A percentile compares a stretch with the other conserved stretches of the same genome.
These are phyloP conservation scores for Cutaneotrichosporon cutaneum DNA, from an alignment of 1,284 basidiomycete species.

Conservation along the genomic window DNA sequence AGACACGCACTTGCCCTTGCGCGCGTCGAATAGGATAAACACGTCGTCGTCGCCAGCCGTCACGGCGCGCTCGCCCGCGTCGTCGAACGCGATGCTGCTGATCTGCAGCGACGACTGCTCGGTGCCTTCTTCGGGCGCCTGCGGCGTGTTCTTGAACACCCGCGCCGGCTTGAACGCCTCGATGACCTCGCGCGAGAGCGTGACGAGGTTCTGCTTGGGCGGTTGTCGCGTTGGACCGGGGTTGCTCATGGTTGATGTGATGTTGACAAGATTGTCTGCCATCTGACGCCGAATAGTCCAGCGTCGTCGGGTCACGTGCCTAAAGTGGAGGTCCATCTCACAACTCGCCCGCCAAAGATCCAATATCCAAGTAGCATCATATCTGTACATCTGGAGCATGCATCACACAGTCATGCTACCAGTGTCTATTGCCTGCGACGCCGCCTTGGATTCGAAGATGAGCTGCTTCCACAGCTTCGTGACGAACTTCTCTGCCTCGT, in stretches of 20 bases:
- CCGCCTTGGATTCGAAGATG: constrained; percentile 63
- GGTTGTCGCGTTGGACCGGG: background rate
- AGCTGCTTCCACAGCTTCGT: constrained; percentile 79
- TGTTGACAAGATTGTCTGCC: background rate
- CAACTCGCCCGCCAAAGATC: too few species aligned
- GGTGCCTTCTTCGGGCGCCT: constrained; percentile 15
- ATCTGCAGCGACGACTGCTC: constrained; percentile 56
- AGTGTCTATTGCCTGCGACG: constrained; percentile 8
- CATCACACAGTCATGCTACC: constrained; percentile 17
- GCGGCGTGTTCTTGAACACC: constrained; percentile 72
- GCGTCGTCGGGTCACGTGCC: background rate
- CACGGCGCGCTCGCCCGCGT: constrained; percentile 78
- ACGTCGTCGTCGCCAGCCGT: constrained; percentile 92
- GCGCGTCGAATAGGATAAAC: constrained; percentile 83
- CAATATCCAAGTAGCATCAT: too few species aligned
- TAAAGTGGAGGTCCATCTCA: background rate
- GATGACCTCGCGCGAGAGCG: background rate
- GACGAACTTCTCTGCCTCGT: constrained; percentile 76
- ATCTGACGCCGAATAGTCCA: background rate
- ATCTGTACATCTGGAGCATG: background rate
- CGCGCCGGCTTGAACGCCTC: constrained; percentile 63
- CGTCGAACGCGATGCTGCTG: constrained; percentile 87
- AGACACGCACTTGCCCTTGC: constrained; percentile 81
- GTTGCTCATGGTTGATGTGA: background rate
- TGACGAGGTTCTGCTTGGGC: background rate